Conservation (phyloP, 805 yeast genomes). For the Saccharomyces cerevisiae region DNA sequence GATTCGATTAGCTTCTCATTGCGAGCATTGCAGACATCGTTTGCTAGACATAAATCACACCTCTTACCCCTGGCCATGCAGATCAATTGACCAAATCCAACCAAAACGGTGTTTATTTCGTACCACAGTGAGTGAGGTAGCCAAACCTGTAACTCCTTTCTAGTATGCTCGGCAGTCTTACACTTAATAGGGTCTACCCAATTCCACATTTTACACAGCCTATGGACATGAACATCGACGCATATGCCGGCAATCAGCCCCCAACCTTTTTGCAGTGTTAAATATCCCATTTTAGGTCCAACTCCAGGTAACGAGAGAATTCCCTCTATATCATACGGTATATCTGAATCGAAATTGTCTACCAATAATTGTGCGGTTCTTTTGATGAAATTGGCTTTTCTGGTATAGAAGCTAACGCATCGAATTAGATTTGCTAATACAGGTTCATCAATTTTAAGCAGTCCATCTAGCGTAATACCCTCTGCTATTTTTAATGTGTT, state of each 20-base stretch:
- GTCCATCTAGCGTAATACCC: constrained; percentile 53
- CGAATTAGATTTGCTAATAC: constrained; percentile 59
- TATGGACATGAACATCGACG: constrained; percentile 83
- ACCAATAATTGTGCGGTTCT: constrained; percentile 47
- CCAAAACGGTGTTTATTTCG: constrained; percentile 77
- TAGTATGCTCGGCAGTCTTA: constrained; percentile 67
- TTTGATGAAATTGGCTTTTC: constrained; percentile 68
- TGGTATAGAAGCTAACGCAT: constrained; percentile 79
- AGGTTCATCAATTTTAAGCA: constrained; percentile 41
- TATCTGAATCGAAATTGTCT: constrained; percentile 50
- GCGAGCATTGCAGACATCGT: constrained; percentile 49
- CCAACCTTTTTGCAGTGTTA: constrained; percentile 81
- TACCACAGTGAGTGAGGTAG: constrained; percentile 68
- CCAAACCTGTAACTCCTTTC: constrained; percentile 64
- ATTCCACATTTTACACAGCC: constrained; percentile 70
- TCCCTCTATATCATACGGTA: constrained; percentile 63
- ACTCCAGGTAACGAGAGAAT: constrained; percentile 76
- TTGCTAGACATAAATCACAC: constrained; percentile 65
- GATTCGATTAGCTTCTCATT: constrained; percentile 36
- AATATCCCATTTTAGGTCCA: constrained; percentile 90
- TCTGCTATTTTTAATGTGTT: constrained; percentile 32
- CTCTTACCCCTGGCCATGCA: constrained; percentile 64
- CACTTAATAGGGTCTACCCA: constrained; percentile 50
- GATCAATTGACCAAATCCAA: constrained; percentile 88
- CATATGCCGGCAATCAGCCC: constrained; percentile 72